phyloP scores from a whole-genome alignment of 1,139 yeast genomes.

The Debaryomyces robertsiae region DNA sequence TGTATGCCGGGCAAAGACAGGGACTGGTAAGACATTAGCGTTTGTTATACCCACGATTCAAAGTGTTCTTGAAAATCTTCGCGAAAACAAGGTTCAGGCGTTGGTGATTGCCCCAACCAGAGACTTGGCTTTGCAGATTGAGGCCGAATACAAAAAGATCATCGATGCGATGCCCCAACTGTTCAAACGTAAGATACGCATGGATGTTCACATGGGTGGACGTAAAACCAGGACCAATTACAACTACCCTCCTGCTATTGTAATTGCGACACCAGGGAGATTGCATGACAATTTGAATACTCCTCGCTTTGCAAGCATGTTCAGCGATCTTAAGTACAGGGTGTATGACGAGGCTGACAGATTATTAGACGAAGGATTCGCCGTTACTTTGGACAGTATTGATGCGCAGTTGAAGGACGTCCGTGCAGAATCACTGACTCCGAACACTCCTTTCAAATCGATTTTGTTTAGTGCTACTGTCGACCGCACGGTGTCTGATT shows the following conservation, averaged over 20 bases:
- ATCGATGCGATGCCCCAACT: conserved; percentile 20
- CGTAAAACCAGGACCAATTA: conserved; percentile 25
- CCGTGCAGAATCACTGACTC: conserved; percentile 25
- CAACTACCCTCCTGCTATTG: conserved; percentile 44
- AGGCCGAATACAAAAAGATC: conserved; percentile 61
- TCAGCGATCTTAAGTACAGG: conserved; percentile 59
- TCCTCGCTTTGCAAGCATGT: conserved; percentile 46
- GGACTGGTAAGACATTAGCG: conserved; percentile 93
- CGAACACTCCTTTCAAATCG: conserved; percentile 49
- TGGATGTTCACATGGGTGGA: conserved; percentile 45
- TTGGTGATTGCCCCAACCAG: conserved; percentile 88
- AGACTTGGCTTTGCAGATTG: conserved; percentile 86
- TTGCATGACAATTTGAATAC: conserved; percentile 61
- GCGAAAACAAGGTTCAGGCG: conserved; percentile 48
- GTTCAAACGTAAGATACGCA: conserved; percentile 17
- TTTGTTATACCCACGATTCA: conserved; percentile 81
- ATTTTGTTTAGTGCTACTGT: conserved; percentile 88
- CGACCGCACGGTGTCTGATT: conserved; percentile 61
- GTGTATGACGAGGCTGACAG: conserved; percentile 92
- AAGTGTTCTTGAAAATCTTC: conserved; percentile 38
- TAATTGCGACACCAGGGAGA: conserved; percentile 93
- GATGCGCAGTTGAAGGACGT: conserved; percentile 48
- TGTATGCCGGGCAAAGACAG: conserved; percentile 90
- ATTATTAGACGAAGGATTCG: conserved; percentile 75
- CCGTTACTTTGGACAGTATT: conserved; percentile 60